These are phyloP conservation scores for Boletus barrowsii DNA, from an alignment of 768 basidiomycete genomes.

Conservation along the genomic window DNA sequence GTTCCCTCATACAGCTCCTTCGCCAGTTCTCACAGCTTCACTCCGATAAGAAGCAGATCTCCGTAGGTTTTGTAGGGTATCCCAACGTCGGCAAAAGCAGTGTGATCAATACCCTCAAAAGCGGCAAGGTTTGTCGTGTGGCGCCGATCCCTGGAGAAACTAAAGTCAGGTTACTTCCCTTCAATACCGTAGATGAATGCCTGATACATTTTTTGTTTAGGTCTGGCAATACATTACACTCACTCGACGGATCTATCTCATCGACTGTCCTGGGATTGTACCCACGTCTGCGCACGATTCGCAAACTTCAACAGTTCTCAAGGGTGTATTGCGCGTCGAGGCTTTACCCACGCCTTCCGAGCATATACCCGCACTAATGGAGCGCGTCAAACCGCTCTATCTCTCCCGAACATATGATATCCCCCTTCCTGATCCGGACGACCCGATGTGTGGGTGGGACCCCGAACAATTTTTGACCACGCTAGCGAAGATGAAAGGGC, in stretches of 20 bases:
- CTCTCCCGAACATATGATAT: slow-evolving; percentile 82
- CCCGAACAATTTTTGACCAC: slow-evolving; percentile 79
- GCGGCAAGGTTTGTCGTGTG: slow-evolving; percentile 94
- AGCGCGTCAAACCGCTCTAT: slow-evolving; percentile 90
- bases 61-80: slow-evolving; percentile 96
- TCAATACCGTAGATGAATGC: background rate
- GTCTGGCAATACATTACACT: slow-evolving; percentile 99
- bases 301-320: slow-evolving; percentile 88
- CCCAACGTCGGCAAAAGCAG: slow-evolving; percentile 97
- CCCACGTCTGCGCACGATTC: slow-evolving; percentile 90
- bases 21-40: slow-evolving; percentile 96
- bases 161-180: slow-evolving; percentile 47
- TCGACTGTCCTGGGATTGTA: slow-evolving; percentile 98
- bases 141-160: slow-evolving; percentile 98
- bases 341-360: slow-evolving; percentile 90
- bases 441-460: slow-evolving; percentile 55
- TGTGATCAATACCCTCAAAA: slow-evolving; percentile 98
- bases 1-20: slow-evolving; percentile 93
- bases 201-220: slow-evolving; percentile 14
- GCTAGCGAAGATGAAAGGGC: slow-evolving; percentile 88
- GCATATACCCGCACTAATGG: slow-evolving; percentile 84
- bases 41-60: slow-evolving; percentile 99
- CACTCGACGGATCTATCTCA: slow-evolving; percentile 94
- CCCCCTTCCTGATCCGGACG: slow-evolving; percentile 55
- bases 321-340: slow-evolving; percentile 96